A percentile compares a stretch with the other conserved stretches of the same genome.
phyloP scores from a whole-genome alignment of 768 basidiomycete species.

The Tylopilus intermedius region DNA sequence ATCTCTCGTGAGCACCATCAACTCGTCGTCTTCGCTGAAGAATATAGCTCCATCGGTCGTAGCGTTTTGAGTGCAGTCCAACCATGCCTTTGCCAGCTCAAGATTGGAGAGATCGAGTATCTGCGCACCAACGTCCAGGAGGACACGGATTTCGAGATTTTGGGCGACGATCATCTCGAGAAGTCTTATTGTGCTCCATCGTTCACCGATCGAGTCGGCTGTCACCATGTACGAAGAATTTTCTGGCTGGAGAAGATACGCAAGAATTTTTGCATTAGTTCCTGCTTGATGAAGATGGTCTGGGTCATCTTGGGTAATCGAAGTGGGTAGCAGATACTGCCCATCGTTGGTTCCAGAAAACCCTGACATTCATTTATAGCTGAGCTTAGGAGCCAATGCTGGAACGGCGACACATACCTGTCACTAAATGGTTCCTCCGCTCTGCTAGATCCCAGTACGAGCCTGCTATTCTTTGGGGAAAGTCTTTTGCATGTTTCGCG shows the following conservation, averaged over 20 bases:
- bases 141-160: not conserved
- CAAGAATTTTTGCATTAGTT: not conserved
- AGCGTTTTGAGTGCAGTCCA: not conserved
- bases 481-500: conserved; percentile 35
- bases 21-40: not conserved
- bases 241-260: not conserved
- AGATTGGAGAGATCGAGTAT: not conserved
- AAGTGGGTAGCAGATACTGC: not conserved
- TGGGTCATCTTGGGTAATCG: not conserved
- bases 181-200: not conserved
- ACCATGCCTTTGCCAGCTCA: not conserved
- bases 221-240: not conserved
- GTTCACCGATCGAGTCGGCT: not conserved
- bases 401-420: not conserved
- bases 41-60: not conserved
- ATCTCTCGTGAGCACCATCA: not conserved
- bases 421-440: conserved; percentile 6
- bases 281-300: not conserved
- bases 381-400: no score
- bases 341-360: not conserved
- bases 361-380: not conserved
- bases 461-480: conserved; percentile 31
- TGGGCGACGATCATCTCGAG: not conserved
- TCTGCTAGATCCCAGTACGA: conserved; percentile 37
- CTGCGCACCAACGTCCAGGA: not conserved